A percentile compares a stretch with the other conserved stretches of the same genome.
These are phyloP conservation scores for Dissoconium aciculare DNA, from an alignment of 2,329 filamentous ascomycete genomes.

Conservation along the genomic window DNA sequence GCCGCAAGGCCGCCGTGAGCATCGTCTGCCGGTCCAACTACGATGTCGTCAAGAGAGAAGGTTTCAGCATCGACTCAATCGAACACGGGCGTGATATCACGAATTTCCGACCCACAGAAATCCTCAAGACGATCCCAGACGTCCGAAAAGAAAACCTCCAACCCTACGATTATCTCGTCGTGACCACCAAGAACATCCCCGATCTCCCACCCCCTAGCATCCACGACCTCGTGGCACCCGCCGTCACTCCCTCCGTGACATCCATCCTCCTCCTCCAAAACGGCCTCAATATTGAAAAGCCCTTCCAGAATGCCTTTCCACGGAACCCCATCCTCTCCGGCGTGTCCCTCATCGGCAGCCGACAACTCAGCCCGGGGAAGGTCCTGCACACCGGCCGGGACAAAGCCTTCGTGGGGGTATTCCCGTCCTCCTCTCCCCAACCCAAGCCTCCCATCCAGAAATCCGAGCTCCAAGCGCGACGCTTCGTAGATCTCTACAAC, in stretches of 20 bases:
- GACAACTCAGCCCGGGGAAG: slow-evolving; percentile 32
- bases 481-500: slow-evolving; percentile 36
- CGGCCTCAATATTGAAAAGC: slow-evolving; percentile 47
- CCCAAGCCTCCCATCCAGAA: too few species aligned
- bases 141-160: slow-evolving; percentile 17
- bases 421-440: slow-evolving; percentile 25
- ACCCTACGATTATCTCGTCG: slow-evolving; percentile 41
- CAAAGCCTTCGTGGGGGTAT: slow-evolving; percentile 36
- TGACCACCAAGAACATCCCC: slow-evolving; percentile 44
- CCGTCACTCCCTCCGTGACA: slow-evolving; percentile 37
- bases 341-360: slow-evolving; percentile 38
- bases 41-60: slow-evolving; percentile 30
- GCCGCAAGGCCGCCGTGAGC: slow-evolving; percentile 38
- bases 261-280: slow-evolving; percentile 46
- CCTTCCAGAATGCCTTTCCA: slow-evolving; percentile 37
- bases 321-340: slow-evolving; percentile 39
- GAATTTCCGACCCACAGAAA: slow-evolving; percentile 18
- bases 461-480: slow-evolving; percentile 21
- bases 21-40: slow-evolving; percentile 44
- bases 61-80: slow-evolving; percentile 41
- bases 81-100: slow-evolving; percentile 36
- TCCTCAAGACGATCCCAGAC: slow-evolving; percentile 36
- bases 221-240: slow-evolving; percentile 36
- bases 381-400: slow-evolving; percentile 42
- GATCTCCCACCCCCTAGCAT: slow-evolving; percentile 38